Conservation (phyloP, 2,329 filamentous ascomycete species). For the Xylaria sp. region DNA sequence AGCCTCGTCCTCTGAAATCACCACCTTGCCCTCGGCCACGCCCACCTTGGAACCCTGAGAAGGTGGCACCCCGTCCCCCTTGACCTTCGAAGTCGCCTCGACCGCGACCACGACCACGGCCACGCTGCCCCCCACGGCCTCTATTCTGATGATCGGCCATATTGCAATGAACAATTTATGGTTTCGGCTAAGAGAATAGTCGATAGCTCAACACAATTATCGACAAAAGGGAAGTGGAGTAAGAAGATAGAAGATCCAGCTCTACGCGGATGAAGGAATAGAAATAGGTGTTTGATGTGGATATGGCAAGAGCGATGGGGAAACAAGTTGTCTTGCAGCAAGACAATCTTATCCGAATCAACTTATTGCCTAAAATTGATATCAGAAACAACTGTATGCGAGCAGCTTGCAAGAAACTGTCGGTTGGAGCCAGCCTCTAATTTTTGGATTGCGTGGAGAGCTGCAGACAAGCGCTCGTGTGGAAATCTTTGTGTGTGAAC, state of each 20-base stretch:
- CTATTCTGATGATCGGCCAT: slow-evolving; percentile 33
- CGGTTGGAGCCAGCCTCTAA: not conserved
- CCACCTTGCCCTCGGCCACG: slow-evolving; percentile 19
- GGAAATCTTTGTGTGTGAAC: not conserved
- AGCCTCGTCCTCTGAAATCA: slow-evolving; percentile 33
- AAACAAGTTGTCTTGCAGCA: not conserved
- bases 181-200: not conserved
- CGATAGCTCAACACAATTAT: not conserved
- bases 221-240: not conserved
- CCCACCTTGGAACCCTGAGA: slow-evolving; percentile 31
- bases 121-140: slow-evolving; percentile 36
- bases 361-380: not conserved
- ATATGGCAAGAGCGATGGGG: not conserved
- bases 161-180: not conserved
- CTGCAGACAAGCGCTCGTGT: not conserved
- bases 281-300: not conserved
- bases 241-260: not conserved
- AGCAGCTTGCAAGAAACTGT: slow-evolving; percentile 5
- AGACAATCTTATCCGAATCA: not conserved
- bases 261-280: not conserved
- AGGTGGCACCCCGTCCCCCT: slow-evolving; percentile 40
- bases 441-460: slow-evolving; percentile 8
- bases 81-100: slow-evolving; percentile 32
- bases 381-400: not conserved
- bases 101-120: slow-evolving; percentile 35